Base-by-base conservation (phyloP, 1,284 basidiomycete species). In the Malassezia globosa region DNA sequence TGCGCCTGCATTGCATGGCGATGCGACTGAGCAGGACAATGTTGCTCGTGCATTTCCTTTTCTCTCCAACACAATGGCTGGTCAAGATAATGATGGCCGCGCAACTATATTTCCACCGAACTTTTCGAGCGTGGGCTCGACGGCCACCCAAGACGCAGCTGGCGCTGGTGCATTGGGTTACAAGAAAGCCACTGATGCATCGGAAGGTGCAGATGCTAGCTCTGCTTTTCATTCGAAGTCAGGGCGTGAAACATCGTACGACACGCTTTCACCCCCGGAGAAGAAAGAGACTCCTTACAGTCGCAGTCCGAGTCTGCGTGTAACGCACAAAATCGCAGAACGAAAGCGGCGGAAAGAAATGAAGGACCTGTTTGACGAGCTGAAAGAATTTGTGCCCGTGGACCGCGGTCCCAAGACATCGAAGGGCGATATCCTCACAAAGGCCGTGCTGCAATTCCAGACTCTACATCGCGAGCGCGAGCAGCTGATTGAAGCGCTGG, bases 281-380 rank as follows among this genome's bases (percentile, higher is more conserved):
- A 66, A 66, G 55, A 65, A 65, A 24, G 48, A 56, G 23, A 66
- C 64, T 21, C 67, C 67, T 0, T 69, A 69, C 57, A 58, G 54
- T 34, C 62, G 67, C 18, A 58, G 57, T 7, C 67, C 67, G 16
- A 67, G 68, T 38, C 57, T 69, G 22, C 47, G 66, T 3, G 64
- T 67, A 14, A 66, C 58, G 39, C 67, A 70, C 59, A 69, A 69
- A 58, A 55, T 69, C 7, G 67, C 67, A 5, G 67, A 70, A 43
- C 54, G 67, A 21, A 70, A 70, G 51, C 42, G 67, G 21, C 48
- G 67, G 6, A 66, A 64, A 45, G 67, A 70, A 48, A 70, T 70
- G 67, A 70, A 70, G 54, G 66, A 69, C 43, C 55, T 70, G 16
- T 70, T 70, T 48, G 67, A 70, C 26, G 67, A 69, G 33, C 53